Evolutionary conservation across 176 grass and related monocot genomes (phyloP).

Genomic region (Pontederia crassipes): DNA sequence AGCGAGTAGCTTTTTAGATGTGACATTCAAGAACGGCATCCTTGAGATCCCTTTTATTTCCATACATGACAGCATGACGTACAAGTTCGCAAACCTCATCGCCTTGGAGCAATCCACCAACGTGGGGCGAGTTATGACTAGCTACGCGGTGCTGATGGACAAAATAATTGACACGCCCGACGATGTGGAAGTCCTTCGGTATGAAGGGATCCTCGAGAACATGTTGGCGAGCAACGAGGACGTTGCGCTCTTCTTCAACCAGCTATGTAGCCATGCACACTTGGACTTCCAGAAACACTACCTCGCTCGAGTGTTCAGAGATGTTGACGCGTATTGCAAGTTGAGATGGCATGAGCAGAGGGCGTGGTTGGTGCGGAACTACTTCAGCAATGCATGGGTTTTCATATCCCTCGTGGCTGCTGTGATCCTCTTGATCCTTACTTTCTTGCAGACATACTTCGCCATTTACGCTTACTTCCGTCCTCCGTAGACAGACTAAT

Average conservation of each 20-base stretch:
- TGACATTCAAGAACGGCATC: background rate
- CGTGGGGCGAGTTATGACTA: background rate
- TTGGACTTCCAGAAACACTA: background rate
- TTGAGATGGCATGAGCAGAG: background rate
- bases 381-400: too few relatives aligned
- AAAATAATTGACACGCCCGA: background rate
- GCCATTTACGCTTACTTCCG: too few relatives aligned
- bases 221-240: background rate
- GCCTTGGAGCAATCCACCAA: slow-evolving; percentile 1
- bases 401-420: too few relatives aligned
- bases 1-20: background rate
- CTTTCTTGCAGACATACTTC: too few relatives aligned
- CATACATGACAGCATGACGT: background rate
- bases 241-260: slow-evolving; percentile 11
- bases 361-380: too few relatives aligned
- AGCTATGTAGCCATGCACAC: background rate
- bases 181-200: background rate
- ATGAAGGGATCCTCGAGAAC: background rate
- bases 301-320: background rate
- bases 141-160: background rate
- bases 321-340: background rate
- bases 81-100: background rate
- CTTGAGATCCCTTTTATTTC: background rate
- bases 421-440: too few relatives aligned
- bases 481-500: too few relatives aligned